Evolutionary conservation across 176 grass and related monocot genomes (phyloP), one percentile per base, ranked within the genome.

Genomic region (Sorghum bicolor): DNA sequence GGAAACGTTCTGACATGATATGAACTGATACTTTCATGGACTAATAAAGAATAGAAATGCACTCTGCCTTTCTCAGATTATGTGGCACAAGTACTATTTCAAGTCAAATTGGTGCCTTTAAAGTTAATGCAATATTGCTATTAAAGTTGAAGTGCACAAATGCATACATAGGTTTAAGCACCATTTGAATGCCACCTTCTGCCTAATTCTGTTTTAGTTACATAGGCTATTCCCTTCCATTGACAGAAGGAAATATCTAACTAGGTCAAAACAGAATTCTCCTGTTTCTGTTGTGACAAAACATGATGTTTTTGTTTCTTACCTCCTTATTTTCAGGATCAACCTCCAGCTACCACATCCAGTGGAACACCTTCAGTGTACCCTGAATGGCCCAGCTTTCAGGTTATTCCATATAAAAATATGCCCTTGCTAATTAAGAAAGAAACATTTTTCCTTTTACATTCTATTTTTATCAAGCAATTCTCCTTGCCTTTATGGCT

Each of bases 331-430:
- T 90, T 62, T 77, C 89, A 98, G 96, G 96, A 98, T 82, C 93
- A 90, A 78, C 70, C 96, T 75, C 83, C 85, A 85, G 86, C 78
- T 69, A 81, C 89, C 79, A 88, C 72, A 19, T 87, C 90, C 24
- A 87, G 80, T 10, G 71, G 80, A 33, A 60, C 89, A 74, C 76
- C 89, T 87, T 68, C 89, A 55, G 80, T 91, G 37, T 95, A 92
- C 76, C 89, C 93, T 68, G 93, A 98, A 88, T 98, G 96, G 96
- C 84, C 92, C 3, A 88, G 79, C 57, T 98, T 92, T 92, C 93
- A 98, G 91, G 96, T 95, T 66, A 69, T 30, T 83, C 12, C 25
- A 25, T 66, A 74, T 60, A 87, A 65, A 65, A 67, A 41, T 25
- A 48, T 79, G 19, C 38, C 13, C 41, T 72, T 72, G 36, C 55